Evolutionary conservation across 23 red algal species (phyloP).

Genomic region (Cyanidioschyzon merolae): DNA sequence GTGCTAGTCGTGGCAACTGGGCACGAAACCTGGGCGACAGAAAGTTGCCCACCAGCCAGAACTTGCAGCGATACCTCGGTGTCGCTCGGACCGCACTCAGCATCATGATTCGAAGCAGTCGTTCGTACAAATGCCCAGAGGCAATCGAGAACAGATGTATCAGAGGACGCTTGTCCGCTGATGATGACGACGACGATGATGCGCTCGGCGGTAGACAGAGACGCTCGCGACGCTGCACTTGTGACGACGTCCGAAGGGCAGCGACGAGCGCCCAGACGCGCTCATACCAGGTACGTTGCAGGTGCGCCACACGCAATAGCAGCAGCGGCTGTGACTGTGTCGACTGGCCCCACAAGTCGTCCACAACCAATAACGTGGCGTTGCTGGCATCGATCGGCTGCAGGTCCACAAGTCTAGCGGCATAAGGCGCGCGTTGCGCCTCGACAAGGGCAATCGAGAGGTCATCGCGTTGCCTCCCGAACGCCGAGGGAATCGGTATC

Average conservation of each 20-base stretch:
- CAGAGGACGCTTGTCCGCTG: neutral
- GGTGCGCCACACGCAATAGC: neutral
- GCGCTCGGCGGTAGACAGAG: conserved; percentile 1
- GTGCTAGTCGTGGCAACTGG: conserved; percentile 57
- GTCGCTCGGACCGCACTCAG: conserved; percentile 46
- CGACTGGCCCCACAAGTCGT: neutral
- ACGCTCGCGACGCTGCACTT: neutral
- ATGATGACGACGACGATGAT: neutral
- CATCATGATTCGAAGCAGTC: conserved; percentile 97
- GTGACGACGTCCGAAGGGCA: neutral
- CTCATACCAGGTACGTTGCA: neutral
- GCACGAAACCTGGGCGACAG: conserved; percentile 84
- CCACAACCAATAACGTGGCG: neutral
- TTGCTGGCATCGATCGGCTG: neutral
- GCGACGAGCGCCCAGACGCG: neutral
- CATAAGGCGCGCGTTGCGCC: neutral
- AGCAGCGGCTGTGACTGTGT: no score
- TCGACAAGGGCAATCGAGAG: neutral
- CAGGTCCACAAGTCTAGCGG: neutral
- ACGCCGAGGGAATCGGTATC: conserved; percentile 5
- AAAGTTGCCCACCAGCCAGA: conserved; percentile 93
- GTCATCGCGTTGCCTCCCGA: neutral
- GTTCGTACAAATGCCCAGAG: conserved; percentile 93
- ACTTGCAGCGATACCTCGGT: conserved; percentile 53
- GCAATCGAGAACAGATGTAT: conserved; percentile 93